These are phyloP conservation scores for Madurella mycetomatis DNA, from an alignment of 2,329 filamentous ascomycete species.

Conservation along the genomic window DNA sequence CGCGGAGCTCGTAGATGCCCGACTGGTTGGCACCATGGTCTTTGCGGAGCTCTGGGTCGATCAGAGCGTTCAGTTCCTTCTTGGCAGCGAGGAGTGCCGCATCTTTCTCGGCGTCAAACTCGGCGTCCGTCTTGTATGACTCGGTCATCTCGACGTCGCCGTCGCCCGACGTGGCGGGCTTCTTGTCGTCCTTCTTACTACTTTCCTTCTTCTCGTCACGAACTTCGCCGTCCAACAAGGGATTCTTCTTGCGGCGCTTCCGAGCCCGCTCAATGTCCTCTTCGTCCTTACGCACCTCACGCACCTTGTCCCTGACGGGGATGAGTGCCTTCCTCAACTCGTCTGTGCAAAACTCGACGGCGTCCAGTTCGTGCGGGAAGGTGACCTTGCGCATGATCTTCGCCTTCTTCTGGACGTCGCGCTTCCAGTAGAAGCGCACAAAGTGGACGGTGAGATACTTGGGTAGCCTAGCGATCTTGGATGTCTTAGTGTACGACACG, in stretches of 20 bases:
- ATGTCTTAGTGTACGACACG: constrained; percentile 82
- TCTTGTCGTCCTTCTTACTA: constrained; percentile 37
- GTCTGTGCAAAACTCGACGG: constrained; percentile 92
- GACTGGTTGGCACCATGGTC: constrained; percentile 89
- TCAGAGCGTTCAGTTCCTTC: constrained; percentile 77
- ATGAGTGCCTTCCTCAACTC: constrained; percentile 76
- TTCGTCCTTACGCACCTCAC: constrained; percentile 91
- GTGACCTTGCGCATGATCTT: constrained; percentile 99
- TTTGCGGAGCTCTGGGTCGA: constrained; percentile 67
- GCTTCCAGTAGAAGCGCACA: constrained; percentile 97
- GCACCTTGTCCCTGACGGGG: constrained; percentile 93
- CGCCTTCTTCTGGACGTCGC: constrained; percentile 92
- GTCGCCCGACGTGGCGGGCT: constrained; percentile 43
- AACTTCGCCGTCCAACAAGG: constrained; percentile 38
- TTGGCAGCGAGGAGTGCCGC: constrained; percentile 73
- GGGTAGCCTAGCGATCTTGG: constrained; percentile 82
- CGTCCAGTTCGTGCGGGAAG: constrained; percentile 88
- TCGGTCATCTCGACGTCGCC: constrained; percentile 70
- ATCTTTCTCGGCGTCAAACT: constrained; percentile 81
- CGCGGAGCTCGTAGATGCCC: constrained; percentile 89
- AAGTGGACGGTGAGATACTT: constrained; percentile 97
- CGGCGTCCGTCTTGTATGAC: constrained; percentile 83
- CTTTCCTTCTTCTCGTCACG: constrained; percentile 45
- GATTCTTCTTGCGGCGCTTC: constrained; percentile 77
- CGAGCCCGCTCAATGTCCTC: constrained; percentile 86